Base-by-base conservation (phyloP, 176 grass and related monocot genomes). In the Alloteropsis semialata region DNA sequence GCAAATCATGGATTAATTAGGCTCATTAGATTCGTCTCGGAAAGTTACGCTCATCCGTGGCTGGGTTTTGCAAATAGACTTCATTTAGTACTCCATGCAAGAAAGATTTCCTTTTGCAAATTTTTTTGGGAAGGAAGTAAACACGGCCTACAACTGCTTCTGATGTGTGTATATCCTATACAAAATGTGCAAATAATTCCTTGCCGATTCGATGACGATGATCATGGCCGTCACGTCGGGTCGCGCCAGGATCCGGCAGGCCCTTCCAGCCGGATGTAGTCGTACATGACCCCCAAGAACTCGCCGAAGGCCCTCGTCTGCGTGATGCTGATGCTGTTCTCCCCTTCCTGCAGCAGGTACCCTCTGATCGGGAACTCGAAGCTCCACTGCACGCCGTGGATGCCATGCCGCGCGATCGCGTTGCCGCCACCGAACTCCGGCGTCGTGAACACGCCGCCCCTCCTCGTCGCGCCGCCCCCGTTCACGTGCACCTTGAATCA, bases 381-480 rank as follows among this genome's bases (percentile, higher is more conserved):
- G 45, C 76, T 76, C 88, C 91, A 84, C 72, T 89, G 87, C 22
- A 66, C 72, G 5, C 87, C 87, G 24, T 77, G 80, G 10, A 84
- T 86, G 42, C 91, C 81, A 11, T 92, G 91, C 49, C 94, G 79
- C 8, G 94, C 94, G 64, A 97, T 97, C 2, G 76, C 80, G 63
- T 97, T 97, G 56, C 86, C 84, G 4, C 72, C 81, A 2, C 94
- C 94, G 16, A 91, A 85, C 44, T 57, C 76, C 32, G 42, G 15
- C 24, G 94, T 91, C 19, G 42, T 85, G 11, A 97, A 74, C 28
- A 56, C 10, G 21, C 60, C 84, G 36, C 41, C 64, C 3, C 61
- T 39, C 21, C 38, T 18, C 14, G 5, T 18, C 14, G 5, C 2
- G 3, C 1, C 2, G 4, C 39, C 58, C 2, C 27, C 8, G 68